Evolutionary conservation across 768 basidiomycete genomes (phyloP), one percentile per base, ranked within the genome.

Genomic region (Cystofilobasidium capitatum): DNA sequence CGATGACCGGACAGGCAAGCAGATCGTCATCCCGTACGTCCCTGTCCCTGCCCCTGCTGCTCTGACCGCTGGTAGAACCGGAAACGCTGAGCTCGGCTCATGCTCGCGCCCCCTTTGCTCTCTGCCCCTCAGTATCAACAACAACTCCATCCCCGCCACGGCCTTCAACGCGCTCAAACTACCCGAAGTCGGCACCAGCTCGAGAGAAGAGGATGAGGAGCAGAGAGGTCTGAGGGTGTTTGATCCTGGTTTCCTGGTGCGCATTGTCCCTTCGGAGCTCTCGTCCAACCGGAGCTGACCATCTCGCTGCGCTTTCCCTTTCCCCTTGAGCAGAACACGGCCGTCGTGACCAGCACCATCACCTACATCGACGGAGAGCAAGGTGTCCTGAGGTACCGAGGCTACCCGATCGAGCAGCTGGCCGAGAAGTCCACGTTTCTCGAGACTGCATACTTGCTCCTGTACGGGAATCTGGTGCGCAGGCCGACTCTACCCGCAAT

Each of bases 291-390:
- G 57, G 40, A 17, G 22, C 29, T 24, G 33, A 24, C 36, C 69
- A 36, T 24, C 37, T 31, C 16, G 64, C 44, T 69, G 84, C 83
- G 76, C 89, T 88, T 16, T 72, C 69, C 45, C 51, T 70, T 54
- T 54, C 51, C 40, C 14, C 20, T 39, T 20, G 16, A 20, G n/a
- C 39, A 61, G 71, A 79, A 79, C 66, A 79, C 77, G 12, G 77
- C 77, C 20, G 73, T 75, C 22, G 73, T 77, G 29, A 60, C 67
- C 36, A 72, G 70, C n/a, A 37, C 54, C 72, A 92, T 94, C 72
- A 92, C 91, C 0, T 93, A 86, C 71, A 94, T 94, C 70, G 91
- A 94, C 74, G 91, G 91, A 57, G 88, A 91, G 24, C 86, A 83
- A 44, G 90, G 89, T 78, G 60, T 64, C 58, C 61, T 64, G 0